Base-by-base conservation (phyloP, 1,284 basidiomycete genomes). In the Exobasidium cylindrosporum region DNA sequence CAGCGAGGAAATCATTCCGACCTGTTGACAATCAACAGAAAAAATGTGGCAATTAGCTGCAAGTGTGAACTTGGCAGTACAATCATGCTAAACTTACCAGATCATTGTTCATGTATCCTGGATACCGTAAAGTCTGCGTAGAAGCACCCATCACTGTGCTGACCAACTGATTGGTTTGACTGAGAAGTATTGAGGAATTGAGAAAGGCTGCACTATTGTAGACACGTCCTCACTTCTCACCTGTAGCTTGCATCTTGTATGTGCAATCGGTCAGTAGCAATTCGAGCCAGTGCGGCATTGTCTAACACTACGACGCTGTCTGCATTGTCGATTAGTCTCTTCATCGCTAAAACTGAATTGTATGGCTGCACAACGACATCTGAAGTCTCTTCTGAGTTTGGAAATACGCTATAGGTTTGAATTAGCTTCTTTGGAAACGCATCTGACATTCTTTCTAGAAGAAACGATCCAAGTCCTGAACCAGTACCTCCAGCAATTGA, bases 51-150 rank as follows among this genome's bases (percentile, higher is more conserved):
- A 45, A 13, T 10, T 23, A 24, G 23, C 11, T 7, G 11, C 17
- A 10, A 14, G 11, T 14, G 17, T 17, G 47, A 52, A 23, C 29
- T 13, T 28, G 52, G 3, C 24, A 17, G 17, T 62, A 58, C 23
- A 65, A 74, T n/a, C n/a, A n/a, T n/a, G n/a, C n/a, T n/a, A n/a
- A n/a, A n/a, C n/a, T n/a, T n/a, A n/a, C n/a, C 7, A 79, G 87
- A 78, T 99, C 95, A 76, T 98, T 99, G 84, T 98, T 98, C 95
- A 97, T 98, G 82, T 98, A 98, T 56, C 92, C 91, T 0, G 96
- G 96, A 82, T 97, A 98, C 71, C 96, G 87, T 26, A 99, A 85
- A 17, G 96, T 98, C 74, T 95, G 92, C 0, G 95, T 99, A 64
- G 92, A 95, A 2, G 95, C 95, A 10, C 95, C 71, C 77, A 79